These are phyloP conservation scores for Daedaleopsis sinensis DNA, from an alignment of 768 basidiomycete genomes.

Conservation along the genomic window DNA sequence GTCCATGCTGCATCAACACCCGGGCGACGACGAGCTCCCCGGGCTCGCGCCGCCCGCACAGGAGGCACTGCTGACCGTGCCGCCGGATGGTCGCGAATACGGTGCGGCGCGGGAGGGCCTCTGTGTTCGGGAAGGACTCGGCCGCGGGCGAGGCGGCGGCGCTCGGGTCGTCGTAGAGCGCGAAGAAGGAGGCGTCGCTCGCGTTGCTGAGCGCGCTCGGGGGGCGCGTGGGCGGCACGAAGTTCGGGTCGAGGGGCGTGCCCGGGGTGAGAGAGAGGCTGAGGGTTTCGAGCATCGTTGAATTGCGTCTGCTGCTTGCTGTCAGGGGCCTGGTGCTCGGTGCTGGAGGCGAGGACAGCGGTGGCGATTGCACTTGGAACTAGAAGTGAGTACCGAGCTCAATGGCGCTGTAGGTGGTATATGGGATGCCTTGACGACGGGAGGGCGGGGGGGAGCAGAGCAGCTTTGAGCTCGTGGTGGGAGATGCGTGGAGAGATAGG, in stretches of 20 bases:
- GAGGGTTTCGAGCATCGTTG: neutral
- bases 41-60: neutral
- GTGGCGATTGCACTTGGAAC: too few species aligned
- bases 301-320: too few species aligned
- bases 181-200: slow-evolving; percentile 6
- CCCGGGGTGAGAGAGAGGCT: neutral
- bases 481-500: too few species aligned
- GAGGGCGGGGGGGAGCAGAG: too few species aligned
- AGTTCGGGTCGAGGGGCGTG: slow-evolving; percentile 1
- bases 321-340: too few species aligned
- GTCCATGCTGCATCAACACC: neutral
- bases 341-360: too few species aligned
- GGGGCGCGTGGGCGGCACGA: slow-evolving; percentile 2
- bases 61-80: neutral
- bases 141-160: neutral
- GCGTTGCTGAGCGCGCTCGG: slow-evolving; percentile 5
- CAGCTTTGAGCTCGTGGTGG: too few species aligned
- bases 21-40: slow-evolving; percentile 1
- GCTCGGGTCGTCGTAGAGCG: slow-evolving; percentile 4
- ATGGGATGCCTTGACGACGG: too few species aligned
- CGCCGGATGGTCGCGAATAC: slow-evolving; percentile 5
- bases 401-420: too few species aligned
- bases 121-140: neutral
- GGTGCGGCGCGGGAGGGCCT: slow-evolving; percentile 1
- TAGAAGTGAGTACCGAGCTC: too few species aligned